Base-by-base conservation (phyloP, 192 early-diverging fungal genomes). In the Mortierella antarctica region DNA sequence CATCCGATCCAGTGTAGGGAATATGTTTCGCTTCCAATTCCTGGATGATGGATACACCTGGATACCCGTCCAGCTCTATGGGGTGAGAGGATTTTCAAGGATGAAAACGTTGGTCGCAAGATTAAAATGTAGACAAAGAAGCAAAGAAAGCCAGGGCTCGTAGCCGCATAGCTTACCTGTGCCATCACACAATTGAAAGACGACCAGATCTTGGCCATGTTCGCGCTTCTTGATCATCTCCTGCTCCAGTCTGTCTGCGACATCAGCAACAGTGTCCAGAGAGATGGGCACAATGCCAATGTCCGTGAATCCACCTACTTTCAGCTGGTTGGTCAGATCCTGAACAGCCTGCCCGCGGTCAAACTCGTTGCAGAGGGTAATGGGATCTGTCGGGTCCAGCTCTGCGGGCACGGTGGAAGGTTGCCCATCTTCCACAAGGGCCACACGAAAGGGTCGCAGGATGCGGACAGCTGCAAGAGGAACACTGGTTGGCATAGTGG, bases 151-250 rank as follows among this genome's bases (percentile, higher is more conserved):
- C 31, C 8, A 18, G 54, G 54, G 8, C n/a, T 51, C 13, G n/a
- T 15, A 12, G n/a, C 50, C n/a, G 4, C 13, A 23, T 14, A 64
- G 13, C 52, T 62, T 64, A 67, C 73, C 73, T 67, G 73, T 74
- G 21, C 73, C 73, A 49, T 74, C 73, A 23, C 73, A 74, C n/a
- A 74, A 52, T 42, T 74, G 73, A 21, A 74, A 67, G 53, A 74
- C 73, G n/a, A 74, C 58, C n/a, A 74, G 23, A 15, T 74, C 73
- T 42, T 67, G 52, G 40, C 55, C 50, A 12, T 21, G 48, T 15
- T 49, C 39, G 17, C 23, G 39, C 23, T 53, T 62, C 42, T 59
- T 23, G 15, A 55, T 20, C 73, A 74, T 67, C 59, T 74, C 73
- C 45, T 55, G 52, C 40, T 50, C 65, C 21, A 74, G 51, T 11